These are phyloP conservation scores for Tetrastigma voinierianum DNA, from an alignment of 164 flowering plant species.

Conservation along the genomic window DNA sequence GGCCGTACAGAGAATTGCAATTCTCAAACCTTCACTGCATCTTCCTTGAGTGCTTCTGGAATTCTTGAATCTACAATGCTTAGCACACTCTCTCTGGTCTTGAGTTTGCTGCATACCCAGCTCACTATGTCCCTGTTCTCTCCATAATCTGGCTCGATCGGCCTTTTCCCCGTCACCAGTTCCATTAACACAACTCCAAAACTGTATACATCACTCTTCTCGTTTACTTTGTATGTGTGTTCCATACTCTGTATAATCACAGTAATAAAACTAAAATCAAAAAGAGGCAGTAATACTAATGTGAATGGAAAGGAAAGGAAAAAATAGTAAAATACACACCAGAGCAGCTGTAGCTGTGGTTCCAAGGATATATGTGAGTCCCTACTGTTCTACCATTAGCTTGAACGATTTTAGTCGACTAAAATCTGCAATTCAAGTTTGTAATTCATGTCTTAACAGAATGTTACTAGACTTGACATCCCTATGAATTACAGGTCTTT, in stretches of 20 bases:
- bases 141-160: slow-evolving; percentile 54
- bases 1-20: slow-evolving; percentile 47
- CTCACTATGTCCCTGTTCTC: slow-evolving; percentile 52
- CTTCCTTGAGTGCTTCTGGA: slow-evolving; percentile 31
- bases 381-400: slow-evolving; percentile 18
- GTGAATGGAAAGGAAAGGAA: neutral
- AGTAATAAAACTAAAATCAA: no score
- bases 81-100: slow-evolving; percentile 29
- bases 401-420: slow-evolving; percentile 71
- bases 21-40: slow-evolving; percentile 47
- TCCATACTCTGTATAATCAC: slow-evolving; percentile 49
- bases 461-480: slow-evolving; percentile 88
- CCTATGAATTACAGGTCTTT: slow-evolving; percentile 59
- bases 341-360: slow-evolving; percentile 73
- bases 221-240: slow-evolving; percentile 57
- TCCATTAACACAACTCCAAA: slow-evolving; percentile 75
- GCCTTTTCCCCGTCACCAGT: slow-evolving; percentile 66
- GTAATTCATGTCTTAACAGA: slow-evolving; percentile 67
- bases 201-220: slow-evolving; percentile 71
- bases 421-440: slow-evolving; percentile 85
- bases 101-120: slow-evolving; percentile 45
- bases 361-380: slow-evolving; percentile 53
- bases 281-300: no score
- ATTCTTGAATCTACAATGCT: slow-evolving; percentile 43
- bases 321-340: slow-evolving; percentile 28